Evolutionary conservation across 768 basidiomycete species (phyloP), one percentile per base, ranked within the genome.

Genomic region (Xerocomellus intermedius): DNA sequence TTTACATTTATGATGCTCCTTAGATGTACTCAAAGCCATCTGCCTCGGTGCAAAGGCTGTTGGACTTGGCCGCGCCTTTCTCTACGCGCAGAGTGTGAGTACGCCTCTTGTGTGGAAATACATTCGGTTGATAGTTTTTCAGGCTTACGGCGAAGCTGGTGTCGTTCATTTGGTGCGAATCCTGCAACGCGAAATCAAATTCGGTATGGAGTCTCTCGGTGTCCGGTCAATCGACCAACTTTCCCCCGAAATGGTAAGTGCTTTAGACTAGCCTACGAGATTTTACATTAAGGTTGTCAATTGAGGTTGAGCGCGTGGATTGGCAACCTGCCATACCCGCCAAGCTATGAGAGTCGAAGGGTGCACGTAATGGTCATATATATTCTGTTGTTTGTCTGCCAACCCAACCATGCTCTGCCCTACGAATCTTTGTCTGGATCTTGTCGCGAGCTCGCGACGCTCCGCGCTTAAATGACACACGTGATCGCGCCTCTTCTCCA

Each of bases 11-110:
- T 8, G 38, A 2, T 30, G 8, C 30, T 21, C 54, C 35, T 21
- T 54, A 80, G 94, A 95, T 73, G 85, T 94, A 16, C 73, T 97
- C 45, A 97, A 96, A 70, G 94, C 94, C 0, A 73, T 96, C 10
- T 95, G 92, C 66, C 77, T 97, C 8, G 94, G 94, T 10, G 94
- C 94, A 4, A 86, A 73, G 58, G 91, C 87, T 8, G 91, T 94
- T 17, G 94, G 94, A 5, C 73, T 97, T 32, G 94, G 94, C 2
- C 78, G 94, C 14, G 79, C 89, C 14, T 91, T 94, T 77, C 77
- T 97, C 12, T 96, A 89, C 64, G 92, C 88, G 2, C 87, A 91
- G 72, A 88, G 88, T 63, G 89, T 90, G 70, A 64, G 81, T 66
- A 13, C 10, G 35, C 24, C 22, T 41, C 6, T 30, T 49, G n/a